These are phyloP conservation scores for Microdochium nivale DNA, from an alignment of 2,329 filamentous ascomycete genomes.

Conservation along the genomic window DNA sequence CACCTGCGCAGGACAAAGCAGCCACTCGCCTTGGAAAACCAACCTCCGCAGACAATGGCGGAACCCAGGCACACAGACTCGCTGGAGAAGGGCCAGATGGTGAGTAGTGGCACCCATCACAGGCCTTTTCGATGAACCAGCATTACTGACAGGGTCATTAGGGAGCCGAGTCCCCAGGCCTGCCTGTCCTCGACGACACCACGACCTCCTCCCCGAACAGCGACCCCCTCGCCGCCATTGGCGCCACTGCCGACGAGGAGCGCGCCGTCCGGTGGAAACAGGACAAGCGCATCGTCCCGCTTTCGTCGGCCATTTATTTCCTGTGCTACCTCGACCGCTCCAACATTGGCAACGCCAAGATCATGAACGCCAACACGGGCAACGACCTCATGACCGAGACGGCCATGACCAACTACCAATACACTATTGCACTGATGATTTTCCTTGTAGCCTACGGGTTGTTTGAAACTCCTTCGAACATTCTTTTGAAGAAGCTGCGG, in stretches of 20 bases:
- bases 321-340: slow-evolving; percentile 48
- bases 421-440: slow-evolving; percentile 38
- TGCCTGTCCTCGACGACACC: not conserved
- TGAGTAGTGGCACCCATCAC: too few relatives aligned
- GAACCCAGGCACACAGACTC: not conserved
- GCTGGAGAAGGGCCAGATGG: not conserved
- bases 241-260: slow-evolving; percentile 6
- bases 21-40: too few relatives aligned
- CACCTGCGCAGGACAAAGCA: too few relatives aligned
- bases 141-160: not conserved
- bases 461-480: slow-evolving; percentile 60
- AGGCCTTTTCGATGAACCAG: too few relatives aligned
- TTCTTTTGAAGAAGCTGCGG: slow-evolving; percentile 55
- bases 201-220: not conserved
- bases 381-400: slow-evolving; percentile 26
- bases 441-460: slow-evolving; percentile 51
- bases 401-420: slow-evolving; percentile 19
- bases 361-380: slow-evolving; percentile 24
- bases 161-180: not conserved
- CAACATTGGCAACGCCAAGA: slow-evolving; percentile 38
- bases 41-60: too few relatives aligned
- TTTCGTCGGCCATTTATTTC: slow-evolving; percentile 45
- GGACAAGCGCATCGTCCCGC: slow-evolving; percentile 43
- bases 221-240: not conserved
- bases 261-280: slow-evolving; percentile 28